Conservation (phyloP, 1,284 basidiomycete genomes). For the Fomitopsis schrenkii region DNA sequence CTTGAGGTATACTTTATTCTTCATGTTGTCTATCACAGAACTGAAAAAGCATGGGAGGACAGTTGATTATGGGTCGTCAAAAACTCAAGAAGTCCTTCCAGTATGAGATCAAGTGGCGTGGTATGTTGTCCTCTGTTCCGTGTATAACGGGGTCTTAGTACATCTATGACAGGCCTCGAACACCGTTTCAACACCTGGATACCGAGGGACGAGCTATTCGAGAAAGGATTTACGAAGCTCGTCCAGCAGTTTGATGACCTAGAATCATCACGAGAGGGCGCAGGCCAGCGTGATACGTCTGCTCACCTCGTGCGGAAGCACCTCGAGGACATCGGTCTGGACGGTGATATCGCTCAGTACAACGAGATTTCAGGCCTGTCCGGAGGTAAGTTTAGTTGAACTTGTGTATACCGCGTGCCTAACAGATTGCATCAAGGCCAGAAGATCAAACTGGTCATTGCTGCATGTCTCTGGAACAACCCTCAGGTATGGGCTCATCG, state of each 20-base stretch:
- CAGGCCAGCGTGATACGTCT: slow-evolving; percentile 82
- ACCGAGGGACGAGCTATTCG: slow-evolving; percentile 83
- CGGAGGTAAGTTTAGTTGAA: slow-evolving; percentile 50
- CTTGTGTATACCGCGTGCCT: background rate
- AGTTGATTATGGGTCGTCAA: slow-evolving; percentile 93
- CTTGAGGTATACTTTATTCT: slow-evolving; percentile 63
- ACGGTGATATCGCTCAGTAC: slow-evolving; percentile 96
- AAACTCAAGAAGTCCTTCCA: slow-evolving; percentile 96
- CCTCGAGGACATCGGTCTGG: slow-evolving; percentile 91
- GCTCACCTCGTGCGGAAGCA: slow-evolving; percentile 82
- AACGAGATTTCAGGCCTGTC: slow-evolving; percentile 92
- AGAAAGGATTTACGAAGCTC: slow-evolving; percentile 89
- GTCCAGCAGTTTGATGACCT: slow-evolving; percentile 97
- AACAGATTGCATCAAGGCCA: slow-evolving; percentile 49
- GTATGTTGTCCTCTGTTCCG: slow-evolving; percentile 12
- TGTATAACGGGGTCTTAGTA: background rate
- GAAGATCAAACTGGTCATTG: slow-evolving; percentile 97
- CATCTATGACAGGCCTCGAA: slow-evolving; percentile 51
- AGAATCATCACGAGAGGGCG: slow-evolving; percentile 91
- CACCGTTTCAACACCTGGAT: slow-evolving; percentile 96
- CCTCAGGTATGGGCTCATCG: slow-evolving; percentile 59
- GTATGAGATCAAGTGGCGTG: slow-evolving; percentile 97
- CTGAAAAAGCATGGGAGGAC: slow-evolving; percentile 8
- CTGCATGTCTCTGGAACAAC: slow-evolving; percentile 93
- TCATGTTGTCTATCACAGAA: background rate